Conservation (phyloP, 164 flowering plant genomes). For the Protea cynaroides region DNA sequence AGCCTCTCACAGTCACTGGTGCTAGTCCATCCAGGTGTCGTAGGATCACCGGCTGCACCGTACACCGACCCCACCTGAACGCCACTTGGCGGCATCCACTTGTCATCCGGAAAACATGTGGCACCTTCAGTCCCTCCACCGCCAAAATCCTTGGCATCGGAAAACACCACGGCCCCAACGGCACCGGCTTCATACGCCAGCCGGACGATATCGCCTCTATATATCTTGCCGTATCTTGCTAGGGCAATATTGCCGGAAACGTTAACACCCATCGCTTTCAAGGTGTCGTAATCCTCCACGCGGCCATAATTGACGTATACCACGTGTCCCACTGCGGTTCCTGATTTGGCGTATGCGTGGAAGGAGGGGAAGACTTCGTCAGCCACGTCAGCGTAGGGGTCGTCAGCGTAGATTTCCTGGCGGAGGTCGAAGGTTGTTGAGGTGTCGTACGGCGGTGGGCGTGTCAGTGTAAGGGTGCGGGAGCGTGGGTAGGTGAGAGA, state of each 20-base stretch:
- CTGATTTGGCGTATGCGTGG: slow-evolving; percentile 66
- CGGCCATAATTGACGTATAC: slow-evolving; percentile 67
- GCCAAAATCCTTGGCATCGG: slow-evolving; percentile 62
- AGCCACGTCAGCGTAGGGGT: slow-evolving; percentile 49
- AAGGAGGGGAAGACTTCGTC: slow-evolving; percentile 47
- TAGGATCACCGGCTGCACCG: slow-evolving; percentile 57
- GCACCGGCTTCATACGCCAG: slow-evolving; percentile 59
- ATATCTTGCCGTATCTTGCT: slow-evolving; percentile 64
- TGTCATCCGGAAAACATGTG: slow-evolving; percentile 49
- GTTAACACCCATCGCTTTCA: slow-evolving; percentile 45
- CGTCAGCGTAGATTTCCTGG: slow-evolving; percentile 42
- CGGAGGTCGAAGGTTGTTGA: slow-evolving; percentile 35
- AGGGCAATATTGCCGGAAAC: slow-evolving; percentile 45
- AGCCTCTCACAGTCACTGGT: slow-evolving; percentile 48
- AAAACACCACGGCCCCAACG: slow-evolving; percentile 44
- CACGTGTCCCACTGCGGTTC: slow-evolving; percentile 41
- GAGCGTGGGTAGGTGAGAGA: slow-evolving; percentile 47
- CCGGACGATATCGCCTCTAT: slow-evolving; percentile 61
- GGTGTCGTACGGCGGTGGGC: slow-evolving; percentile 13
- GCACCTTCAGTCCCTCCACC: slow-evolving; percentile 25
- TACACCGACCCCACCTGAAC: slow-evolving; percentile 68
- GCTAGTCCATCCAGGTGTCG: slow-evolving; percentile 81
- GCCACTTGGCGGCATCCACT: slow-evolving; percentile 79
- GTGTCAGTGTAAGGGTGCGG: slow-evolving; percentile 35
- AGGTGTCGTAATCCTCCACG: slow-evolving; percentile 41